A percentile compares a stretch with the other conserved stretches of the same genome.
Evolutionary conservation across 768 basidiomycete genomes (phyloP).

Genomic region (Suillus decipiens): DNA sequence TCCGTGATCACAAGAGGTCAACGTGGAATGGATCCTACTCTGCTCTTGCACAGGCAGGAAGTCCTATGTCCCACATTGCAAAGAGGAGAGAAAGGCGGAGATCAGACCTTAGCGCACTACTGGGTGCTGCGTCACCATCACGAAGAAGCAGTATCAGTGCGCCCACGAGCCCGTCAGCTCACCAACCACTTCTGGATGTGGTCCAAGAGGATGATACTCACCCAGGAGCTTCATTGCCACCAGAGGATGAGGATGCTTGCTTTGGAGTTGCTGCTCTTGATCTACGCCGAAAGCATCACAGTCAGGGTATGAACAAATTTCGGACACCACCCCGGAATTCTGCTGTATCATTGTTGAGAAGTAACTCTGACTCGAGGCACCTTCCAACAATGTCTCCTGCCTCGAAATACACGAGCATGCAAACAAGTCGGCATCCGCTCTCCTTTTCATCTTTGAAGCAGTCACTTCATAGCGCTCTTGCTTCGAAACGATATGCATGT

Average conservation of each 20-base stretch:
- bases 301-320: slow-evolving; percentile 52
- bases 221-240: slow-evolving; percentile 23
- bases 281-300: slow-evolving; percentile 54
- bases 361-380: slow-evolving; percentile 20
- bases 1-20: slow-evolving; percentile 52
- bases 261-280: slow-evolving; percentile 68
- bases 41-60: slow-evolving; percentile 48
- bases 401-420: slow-evolving; percentile 65
- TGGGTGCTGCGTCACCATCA: slow-evolving; percentile 32
- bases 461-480: slow-evolving; percentile 64
- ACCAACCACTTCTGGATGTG: slow-evolving; percentile 34
- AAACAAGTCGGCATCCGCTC: slow-evolving; percentile 62
- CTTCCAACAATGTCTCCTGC: slow-evolving; percentile 41
- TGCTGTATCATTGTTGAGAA: slow-evolving; percentile 19
- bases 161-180: slow-evolving; percentile 36
- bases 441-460: slow-evolving; percentile 64
- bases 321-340: slow-evolving; percentile 32
- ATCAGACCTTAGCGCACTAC: slow-evolving; percentile 53
- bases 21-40: slow-evolving; percentile 77
- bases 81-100: slow-evolving; percentile 53
- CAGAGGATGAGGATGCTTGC: slow-evolving; percentile 30
- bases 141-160: slow-evolving; percentile 41
- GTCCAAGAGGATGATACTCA: slow-evolving; percentile 40
- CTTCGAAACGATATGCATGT: slow-evolving; percentile 75
- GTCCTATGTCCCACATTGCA: slow-evolving; percentile 43